A percentile compares a stretch with the other conserved stretches of the same genome.
Conservation (phyloP, 192 early-diverging fungal species). For the Coemansia sp. region DNA sequence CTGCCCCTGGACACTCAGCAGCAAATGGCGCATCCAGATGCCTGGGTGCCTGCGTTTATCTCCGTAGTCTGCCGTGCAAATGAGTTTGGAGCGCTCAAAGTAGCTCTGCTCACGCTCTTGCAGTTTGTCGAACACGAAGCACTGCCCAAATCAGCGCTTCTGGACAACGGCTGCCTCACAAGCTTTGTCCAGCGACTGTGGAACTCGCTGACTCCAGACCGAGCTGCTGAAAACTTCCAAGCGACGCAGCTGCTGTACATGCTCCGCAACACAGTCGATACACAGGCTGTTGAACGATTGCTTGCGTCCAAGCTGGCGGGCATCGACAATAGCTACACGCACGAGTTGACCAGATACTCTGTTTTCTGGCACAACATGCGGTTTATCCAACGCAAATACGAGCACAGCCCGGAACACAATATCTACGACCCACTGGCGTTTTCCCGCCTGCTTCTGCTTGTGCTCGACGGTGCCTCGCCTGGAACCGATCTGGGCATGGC, state of each 20-base stretch:
- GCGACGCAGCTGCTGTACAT: slow-evolving; percentile 69
- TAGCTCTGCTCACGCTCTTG: slow-evolving; percentile 31
- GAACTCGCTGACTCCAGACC: slow-evolving; percentile 64
- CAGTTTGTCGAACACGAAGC: slow-evolving; percentile 27
- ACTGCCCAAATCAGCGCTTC: slow-evolving; percentile 4
- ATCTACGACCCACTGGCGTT: slow-evolving; percentile 55
- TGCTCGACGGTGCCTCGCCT: slow-evolving; percentile 61
- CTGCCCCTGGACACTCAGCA: background rate
- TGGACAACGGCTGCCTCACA: slow-evolving; percentile 5
- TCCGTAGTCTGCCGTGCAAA: slow-evolving; percentile 11
- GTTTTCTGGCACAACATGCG: slow-evolving; percentile 48
- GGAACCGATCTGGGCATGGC: slow-evolving; percentile 17
- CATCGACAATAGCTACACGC: background rate
- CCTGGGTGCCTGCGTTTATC: slow-evolving; percentile 35
- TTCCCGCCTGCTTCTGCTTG: slow-evolving; percentile 74
- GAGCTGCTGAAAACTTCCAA: slow-evolving; percentile 60
- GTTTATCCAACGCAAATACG: slow-evolving; percentile 12
- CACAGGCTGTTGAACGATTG: slow-evolving; percentile 27
- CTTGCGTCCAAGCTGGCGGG: slow-evolving; percentile 28
- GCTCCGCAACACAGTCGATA: slow-evolving; percentile 45
- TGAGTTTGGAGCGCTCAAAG: slow-evolving; percentile 19
- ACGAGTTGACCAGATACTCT: slow-evolving; percentile 30
- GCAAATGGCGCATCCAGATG: slow-evolving; percentile 1
- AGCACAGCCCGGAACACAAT: background rate
- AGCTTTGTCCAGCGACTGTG: slow-evolving; percentile 60